Conservation (phyloP, 2,329 filamentous ascomycete species). For the Fusarium multiceps region DNA sequence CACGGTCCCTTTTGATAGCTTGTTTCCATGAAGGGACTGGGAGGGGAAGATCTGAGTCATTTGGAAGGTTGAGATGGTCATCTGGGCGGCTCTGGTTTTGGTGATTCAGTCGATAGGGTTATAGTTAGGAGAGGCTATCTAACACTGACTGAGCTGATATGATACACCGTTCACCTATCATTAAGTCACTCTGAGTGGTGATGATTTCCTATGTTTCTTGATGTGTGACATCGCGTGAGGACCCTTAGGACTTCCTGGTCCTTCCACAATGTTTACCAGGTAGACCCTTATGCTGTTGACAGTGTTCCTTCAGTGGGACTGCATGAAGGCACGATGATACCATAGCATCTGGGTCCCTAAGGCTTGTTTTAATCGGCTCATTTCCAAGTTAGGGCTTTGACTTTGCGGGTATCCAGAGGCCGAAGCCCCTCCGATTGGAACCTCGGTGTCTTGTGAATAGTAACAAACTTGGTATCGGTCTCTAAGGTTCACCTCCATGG, state of each 20-base stretch:
- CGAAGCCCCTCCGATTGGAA: constrained; percentile 14
- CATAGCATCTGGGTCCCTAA: constrained; percentile 9
- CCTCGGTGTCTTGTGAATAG: constrained; percentile 2
- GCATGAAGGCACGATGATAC: constrained; percentile 14
- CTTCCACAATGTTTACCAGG: neutral
- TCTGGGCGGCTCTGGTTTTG: constrained; percentile 21
- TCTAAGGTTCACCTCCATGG: neutral
- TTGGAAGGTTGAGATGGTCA: constrained; percentile 7
- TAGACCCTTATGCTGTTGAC: neutral
- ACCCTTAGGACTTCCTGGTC: neutral
- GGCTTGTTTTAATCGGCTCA: constrained; percentile 10
- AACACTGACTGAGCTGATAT: constrained; percentile 13
- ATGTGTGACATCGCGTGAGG: constrained; percentile 9
- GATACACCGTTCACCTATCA: constrained; percentile 26
- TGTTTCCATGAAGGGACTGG: constrained; percentile 1
- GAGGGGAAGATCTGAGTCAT: neutral
- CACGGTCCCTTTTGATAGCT: constrained; percentile 23
- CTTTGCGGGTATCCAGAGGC: neutral
- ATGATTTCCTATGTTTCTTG: constrained; percentile 22
- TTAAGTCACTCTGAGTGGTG: constrained; percentile 42
- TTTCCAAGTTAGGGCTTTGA: constrained; percentile 1
- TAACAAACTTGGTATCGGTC: neutral
- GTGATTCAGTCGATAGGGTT: constrained; percentile 25
- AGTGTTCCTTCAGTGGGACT: neutral
- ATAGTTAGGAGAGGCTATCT: constrained; percentile 26